Base-by-base conservation (phyloP, 2,329 filamentous ascomycete genomes). In the Fusarium xylarioides region DNA sequence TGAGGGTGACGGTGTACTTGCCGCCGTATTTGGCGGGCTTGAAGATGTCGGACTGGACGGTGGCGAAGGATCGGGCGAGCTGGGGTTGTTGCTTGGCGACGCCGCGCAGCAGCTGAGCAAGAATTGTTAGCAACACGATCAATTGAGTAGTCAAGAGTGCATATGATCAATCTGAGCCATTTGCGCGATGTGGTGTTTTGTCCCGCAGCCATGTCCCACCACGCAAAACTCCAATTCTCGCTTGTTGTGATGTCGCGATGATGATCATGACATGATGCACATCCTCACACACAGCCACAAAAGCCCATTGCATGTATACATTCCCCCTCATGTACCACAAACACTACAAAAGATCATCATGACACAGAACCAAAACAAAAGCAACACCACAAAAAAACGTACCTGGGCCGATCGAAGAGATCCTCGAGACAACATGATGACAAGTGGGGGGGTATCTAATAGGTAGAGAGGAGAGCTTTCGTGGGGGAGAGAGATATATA, bases 1-100 rank as follows among this genome's bases (percentile, higher is more conserved):
- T 98, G 81, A 99, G 89, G 75, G 95, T 98, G 79, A 98, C 95
- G 42, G 96, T 99, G 90, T 98, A 99, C 88, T 98, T 99, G 87
- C 95, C 94, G 84, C 96, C 96, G 85, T 95, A 98, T 90, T 98
- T 96, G 87, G 95, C 95, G 79, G 95, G 95, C 90, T 98, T 97
- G 91, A 98, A 98, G 86, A 98, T 95, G 85, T 98, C 96, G 83
- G 93, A 93, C 85, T 95, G 91, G 79, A 97, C 88, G 74, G 94
- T 97, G 79, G 94, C 94, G 83, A 95, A 91, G 79, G 86, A 85
- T 82, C 88, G 87, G 68, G 85, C 82, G 75, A 82, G 80, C 77
- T 83, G 83, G 76, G 85, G 84, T 78, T 82, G 85, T 75, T 83
- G 83, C 79, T 78, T 82, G 75, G 86, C 85, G 73, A 85, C 83